phyloP scores from a whole-genome alignment of 768 basidiomycete genomes.

The Collybiopsis luxurians region DNA sequence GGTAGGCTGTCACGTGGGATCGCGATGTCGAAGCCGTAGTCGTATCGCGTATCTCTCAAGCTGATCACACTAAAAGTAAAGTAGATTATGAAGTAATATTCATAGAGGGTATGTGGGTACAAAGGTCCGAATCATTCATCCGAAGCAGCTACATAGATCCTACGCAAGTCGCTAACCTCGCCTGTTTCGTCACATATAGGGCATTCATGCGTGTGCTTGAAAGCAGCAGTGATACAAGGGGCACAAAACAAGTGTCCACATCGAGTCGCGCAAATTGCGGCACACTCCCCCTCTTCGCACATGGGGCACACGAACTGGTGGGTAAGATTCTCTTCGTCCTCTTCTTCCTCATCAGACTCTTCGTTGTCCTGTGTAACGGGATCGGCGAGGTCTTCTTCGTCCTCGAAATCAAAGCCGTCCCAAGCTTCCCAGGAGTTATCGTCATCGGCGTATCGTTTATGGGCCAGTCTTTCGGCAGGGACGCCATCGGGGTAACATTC shows the following conservation, averaged over 20 bases:
- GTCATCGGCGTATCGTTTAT: background rate
- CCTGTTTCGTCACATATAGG: background rate
- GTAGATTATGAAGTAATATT: no score
- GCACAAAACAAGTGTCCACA: constrained; percentile 8
- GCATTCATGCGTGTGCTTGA: background rate
- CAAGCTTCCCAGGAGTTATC: constrained; percentile 2
- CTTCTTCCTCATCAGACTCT: background rate
- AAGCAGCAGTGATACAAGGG: background rate
- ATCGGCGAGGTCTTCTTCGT: background rate
- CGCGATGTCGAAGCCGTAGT: no score
- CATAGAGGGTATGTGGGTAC: no score
- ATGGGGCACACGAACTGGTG: background rate
- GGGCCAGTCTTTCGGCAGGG: background rate
- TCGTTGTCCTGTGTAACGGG: background rate
- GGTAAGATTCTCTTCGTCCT: background rate
- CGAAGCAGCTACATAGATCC: background rate
- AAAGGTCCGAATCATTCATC: no score
- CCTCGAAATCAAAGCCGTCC: constrained; percentile 5
- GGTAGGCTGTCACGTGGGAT: no score
- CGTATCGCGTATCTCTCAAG: no score
- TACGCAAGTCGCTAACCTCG: background rate
- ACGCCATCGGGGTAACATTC: constrained; percentile 3
- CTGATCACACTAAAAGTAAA: no score
- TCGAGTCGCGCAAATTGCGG: background rate
- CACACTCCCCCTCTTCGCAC: background rate